Conservation (phyloP, 768 basidiomycete species). For the Amanita polypyramis region DNA sequence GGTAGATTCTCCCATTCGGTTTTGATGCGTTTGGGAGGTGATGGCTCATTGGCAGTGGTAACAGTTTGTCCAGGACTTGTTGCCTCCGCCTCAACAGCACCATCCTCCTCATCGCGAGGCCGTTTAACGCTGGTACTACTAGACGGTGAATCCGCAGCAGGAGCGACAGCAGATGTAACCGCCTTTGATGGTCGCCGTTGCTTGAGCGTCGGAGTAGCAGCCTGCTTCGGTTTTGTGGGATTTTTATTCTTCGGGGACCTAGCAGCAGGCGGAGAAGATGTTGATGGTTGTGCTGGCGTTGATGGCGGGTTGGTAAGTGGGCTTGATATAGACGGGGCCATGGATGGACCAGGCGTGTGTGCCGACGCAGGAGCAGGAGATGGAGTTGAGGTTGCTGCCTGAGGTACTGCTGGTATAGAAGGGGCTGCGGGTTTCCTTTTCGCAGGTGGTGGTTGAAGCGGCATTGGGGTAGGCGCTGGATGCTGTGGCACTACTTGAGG, state of each 20-base stretch:
- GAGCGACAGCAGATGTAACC: slow-evolving; percentile 14
- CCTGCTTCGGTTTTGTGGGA: slow-evolving; percentile 33
- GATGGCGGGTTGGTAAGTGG: slow-evolving; percentile 30
- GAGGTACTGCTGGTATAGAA: slow-evolving; percentile 17
- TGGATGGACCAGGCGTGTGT: slow-evolving; percentile 31
- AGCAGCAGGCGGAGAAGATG: slow-evolving; percentile 53
- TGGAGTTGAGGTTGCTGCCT: slow-evolving; percentile 26
- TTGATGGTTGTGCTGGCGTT: slow-evolving; percentile 40
- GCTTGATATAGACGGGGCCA: slow-evolving; percentile 27
- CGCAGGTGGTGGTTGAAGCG: slow-evolving; percentile 17
- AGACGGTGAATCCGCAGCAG: slow-evolving; percentile 16
- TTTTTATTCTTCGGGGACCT: slow-evolving; percentile 62
- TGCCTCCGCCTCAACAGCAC: slow-evolving; percentile 16
- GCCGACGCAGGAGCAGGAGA: slow-evolving; percentile 29
- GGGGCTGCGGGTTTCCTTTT: slow-evolving; percentile 19
- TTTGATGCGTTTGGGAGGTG: slow-evolving; percentile 64
- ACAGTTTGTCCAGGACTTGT: slow-evolving; percentile 21
- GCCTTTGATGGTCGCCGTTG: slow-evolving; percentile 25
- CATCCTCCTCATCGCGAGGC: slow-evolving; percentile 41
- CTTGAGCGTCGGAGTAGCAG: slow-evolving; percentile 10
- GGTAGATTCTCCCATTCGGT: slow-evolving; percentile 60
- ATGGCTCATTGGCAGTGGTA: slow-evolving; percentile 34
- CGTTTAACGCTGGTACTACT: slow-evolving; percentile 31
- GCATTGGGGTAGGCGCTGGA: slow-evolving; percentile 13
- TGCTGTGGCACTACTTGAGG: slow-evolving; percentile 2